Percentiles rank a stretch among this genome's conserved stretches.
phyloP scores from a whole-genome alignment of 495 filamentous ascomycete genomes.

The Barbatosphaeria neglecta region DNA sequence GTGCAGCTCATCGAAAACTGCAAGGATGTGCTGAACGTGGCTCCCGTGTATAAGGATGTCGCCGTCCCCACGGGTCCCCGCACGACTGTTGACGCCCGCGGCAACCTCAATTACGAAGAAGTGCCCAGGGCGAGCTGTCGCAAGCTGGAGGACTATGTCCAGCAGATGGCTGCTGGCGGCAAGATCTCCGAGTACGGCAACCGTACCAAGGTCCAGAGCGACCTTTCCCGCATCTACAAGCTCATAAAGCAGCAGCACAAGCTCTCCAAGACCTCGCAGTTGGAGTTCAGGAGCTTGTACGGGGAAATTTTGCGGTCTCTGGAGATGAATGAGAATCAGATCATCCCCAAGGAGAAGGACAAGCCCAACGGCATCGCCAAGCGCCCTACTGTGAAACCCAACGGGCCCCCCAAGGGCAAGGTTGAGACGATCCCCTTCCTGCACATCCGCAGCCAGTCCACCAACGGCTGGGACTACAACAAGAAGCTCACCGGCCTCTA shows the following conservation, averaged over 20 bases:
- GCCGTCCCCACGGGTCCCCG: constrained; percentile 81
- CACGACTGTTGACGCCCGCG: constrained; percentile 78
- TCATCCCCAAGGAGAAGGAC: constrained; percentile 72
- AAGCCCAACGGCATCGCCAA: constrained; percentile 46
- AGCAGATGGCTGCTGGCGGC: constrained; percentile 96
- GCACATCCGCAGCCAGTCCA: constrained; percentile 87
- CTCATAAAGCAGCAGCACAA: constrained; percentile 95
- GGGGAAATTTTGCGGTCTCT: constrained; percentile 85
- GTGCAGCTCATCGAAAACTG: constrained; percentile 95
- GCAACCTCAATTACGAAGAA: constrained; percentile 83
- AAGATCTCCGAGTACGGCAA: constrained; percentile 98
- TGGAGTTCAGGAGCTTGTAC: constrained; percentile 91
- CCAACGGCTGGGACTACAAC: constrained; percentile 97
- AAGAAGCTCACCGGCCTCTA: constrained; percentile 93
- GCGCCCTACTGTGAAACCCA: constrained; percentile 46
- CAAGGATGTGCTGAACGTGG: constrained; percentile 70
- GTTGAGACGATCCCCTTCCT: constrained; percentile 97
- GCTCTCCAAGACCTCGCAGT: constrained; percentile 82
- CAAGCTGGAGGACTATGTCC: constrained; percentile 97
- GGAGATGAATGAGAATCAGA: constrained; percentile 94
- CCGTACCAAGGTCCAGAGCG: constrained; percentile 93
- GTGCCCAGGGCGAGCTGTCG: constrained; percentile 78
- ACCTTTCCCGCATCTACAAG: constrained; percentile 88
- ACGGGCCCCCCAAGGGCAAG: constrained; percentile 58
- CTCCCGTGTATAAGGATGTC: constrained; percentile 94